These are phyloP conservation scores for Fusarium drepaniforme DNA, from an alignment of 2,329 filamentous ascomycete species.

Conservation along the genomic window DNA sequence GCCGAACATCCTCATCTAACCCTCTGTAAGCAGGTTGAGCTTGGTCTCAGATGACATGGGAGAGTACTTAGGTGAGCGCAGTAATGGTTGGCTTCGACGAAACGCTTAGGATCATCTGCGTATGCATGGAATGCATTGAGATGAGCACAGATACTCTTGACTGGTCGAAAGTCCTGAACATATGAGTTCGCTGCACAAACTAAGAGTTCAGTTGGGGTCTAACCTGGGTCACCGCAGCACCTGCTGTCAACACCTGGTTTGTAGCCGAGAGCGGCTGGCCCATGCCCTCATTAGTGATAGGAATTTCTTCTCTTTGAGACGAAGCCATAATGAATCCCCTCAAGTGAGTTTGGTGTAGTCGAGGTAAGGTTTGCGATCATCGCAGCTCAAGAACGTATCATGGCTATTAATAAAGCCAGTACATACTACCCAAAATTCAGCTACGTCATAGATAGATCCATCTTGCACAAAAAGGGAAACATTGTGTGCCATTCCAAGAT, in stretches of 20 bases:
- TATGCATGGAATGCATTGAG: conserved; percentile 91
- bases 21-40: conserved; percentile 52
- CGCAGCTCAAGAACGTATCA: not conserved
- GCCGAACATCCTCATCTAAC: conserved; percentile 72
- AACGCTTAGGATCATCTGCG: conserved; percentile 75
- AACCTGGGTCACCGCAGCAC: conserved; percentile 70
- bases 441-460: conserved; percentile 32
- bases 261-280: conserved; percentile 65
- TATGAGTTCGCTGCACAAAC: not conserved
- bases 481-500: not conserved
- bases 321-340: conserved; percentile 9
- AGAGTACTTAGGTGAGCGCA: conserved; percentile 76
- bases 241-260: conserved; percentile 71
- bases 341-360: not conserved
- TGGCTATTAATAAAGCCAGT: not conserved
- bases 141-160: conserved; percentile 83
- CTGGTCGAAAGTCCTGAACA: conserved; percentile 72
- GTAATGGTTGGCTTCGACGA: conserved; percentile 86
- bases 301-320: conserved; percentile 9
- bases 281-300: conserved; percentile 39
- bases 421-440: not conserved
- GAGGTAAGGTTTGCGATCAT: conserved; percentile 21
- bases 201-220: accelerated
- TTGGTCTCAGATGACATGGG: accelerated
- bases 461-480: not conserved